phyloP scores from a whole-genome alignment of 2,329 filamentous ascomycete species.

The Aspergillus sp. region DNA sequence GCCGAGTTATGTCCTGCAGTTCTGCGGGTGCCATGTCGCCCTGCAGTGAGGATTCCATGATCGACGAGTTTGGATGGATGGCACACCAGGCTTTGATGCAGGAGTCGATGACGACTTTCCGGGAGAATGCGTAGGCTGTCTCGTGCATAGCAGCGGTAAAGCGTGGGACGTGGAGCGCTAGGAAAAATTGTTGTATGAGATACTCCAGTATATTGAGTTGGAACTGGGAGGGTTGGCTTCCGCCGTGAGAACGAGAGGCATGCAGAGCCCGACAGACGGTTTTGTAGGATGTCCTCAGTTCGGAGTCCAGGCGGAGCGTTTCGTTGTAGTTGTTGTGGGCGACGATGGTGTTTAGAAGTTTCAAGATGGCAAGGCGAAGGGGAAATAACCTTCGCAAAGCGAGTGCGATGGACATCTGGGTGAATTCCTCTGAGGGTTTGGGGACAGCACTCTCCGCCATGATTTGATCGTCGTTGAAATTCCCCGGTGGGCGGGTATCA shows the following conservation, averaged over 20 bases:
- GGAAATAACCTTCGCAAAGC: slow-evolving; percentile 38
- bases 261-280: slow-evolving; percentile 32
- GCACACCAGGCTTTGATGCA: slow-evolving; percentile 49
- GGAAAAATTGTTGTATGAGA: slow-evolving; percentile 27
- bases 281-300: slow-evolving; percentile 48
- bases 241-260: slow-evolving; percentile 1
- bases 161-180: slow-evolving; percentile 30
- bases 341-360: slow-evolving; percentile 25
- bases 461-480: slow-evolving; percentile 44
- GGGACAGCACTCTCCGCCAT: slow-evolving; percentile 23
- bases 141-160: slow-evolving; percentile 21
- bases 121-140: slow-evolving; percentile 47
- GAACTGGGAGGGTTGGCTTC: slow-evolving; percentile 15
- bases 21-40: slow-evolving; percentile 1
- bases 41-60: slow-evolving; percentile 7
- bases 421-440: slow-evolving; percentile 28
- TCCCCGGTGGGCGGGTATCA: slow-evolving; percentile 36
- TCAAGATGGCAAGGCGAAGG: slow-evolving; percentile 35
- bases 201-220: slow-evolving; percentile 23
- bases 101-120: slow-evolving; percentile 50
- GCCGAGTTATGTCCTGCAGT: slow-evolving; percentile 37
- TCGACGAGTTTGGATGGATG: slow-evolving; percentile 30
- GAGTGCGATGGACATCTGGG: slow-evolving; percentile 35
- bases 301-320: slow-evolving; percentile 36
- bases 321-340: slow-evolving; percentile 22